These are phyloP conservation scores for Clonostachys solani DNA, from an alignment of 2,329 filamentous ascomycete genomes.

Conservation along the genomic window DNA sequence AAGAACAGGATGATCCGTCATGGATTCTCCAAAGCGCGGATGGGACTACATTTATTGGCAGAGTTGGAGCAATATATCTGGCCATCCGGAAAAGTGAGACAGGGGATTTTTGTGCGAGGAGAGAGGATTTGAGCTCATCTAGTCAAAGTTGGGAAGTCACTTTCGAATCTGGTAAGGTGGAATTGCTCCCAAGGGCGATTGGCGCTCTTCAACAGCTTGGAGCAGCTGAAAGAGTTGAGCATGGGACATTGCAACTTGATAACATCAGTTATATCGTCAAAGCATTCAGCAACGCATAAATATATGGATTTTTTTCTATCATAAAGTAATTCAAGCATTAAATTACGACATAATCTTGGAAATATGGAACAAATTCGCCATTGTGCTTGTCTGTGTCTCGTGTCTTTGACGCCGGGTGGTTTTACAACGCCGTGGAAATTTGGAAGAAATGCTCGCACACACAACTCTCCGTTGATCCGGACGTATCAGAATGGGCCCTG, in stretches of 20 bases:
- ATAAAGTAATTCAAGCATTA: too few species aligned
- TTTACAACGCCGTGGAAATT: too few species aligned
- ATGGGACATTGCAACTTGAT: background rate
- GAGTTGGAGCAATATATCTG: slow-evolving; percentile 9
- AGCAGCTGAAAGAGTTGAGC: too few species aligned
- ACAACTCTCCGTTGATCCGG: too few species aligned
- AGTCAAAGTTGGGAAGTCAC: background rate
- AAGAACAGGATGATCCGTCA: slow-evolving; percentile 2
- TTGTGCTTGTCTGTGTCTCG: too few species aligned
- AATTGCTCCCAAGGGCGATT: background rate
- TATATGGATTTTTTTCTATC: too few species aligned
- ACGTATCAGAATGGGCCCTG: too few species aligned
- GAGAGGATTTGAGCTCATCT: background rate
- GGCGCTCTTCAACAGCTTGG: too few species aligned
- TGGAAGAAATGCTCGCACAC: too few species aligned
- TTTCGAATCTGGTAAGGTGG: background rate
- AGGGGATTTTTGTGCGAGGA: background rate
- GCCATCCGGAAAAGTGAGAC: slow-evolving; percentile 4
- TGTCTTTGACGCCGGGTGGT: too few species aligned
- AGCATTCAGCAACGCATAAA: background rate
- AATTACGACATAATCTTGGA: too few species aligned
- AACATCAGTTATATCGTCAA: background rate
- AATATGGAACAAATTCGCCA: too few species aligned
- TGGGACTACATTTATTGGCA: slow-evolving; percentile 9
- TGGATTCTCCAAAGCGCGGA: slow-evolving; percentile 13